A percentile compares a stretch with the other conserved stretches of the same genome.
Conservation (phyloP, 352 stramenopile species). For the Nannochloropsis limnetica region DNA sequence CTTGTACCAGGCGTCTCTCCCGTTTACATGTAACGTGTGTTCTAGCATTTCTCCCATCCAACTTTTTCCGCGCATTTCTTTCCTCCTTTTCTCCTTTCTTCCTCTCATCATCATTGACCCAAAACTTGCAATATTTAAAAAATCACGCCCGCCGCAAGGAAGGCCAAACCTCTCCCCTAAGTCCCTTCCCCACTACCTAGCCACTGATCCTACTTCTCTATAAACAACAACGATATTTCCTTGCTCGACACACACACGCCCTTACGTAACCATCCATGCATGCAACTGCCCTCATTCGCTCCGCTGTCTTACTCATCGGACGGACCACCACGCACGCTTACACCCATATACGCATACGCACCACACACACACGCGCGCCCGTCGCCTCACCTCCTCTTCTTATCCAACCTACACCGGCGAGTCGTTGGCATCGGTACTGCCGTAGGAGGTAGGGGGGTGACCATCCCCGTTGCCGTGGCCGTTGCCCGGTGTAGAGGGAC, state of each 20-base stretch:
- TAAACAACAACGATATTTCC: background rate
- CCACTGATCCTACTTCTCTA: background rate
- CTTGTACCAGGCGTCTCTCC: background rate
- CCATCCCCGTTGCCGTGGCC: background rate
- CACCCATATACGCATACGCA: background rate
- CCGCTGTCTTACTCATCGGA: background rate
- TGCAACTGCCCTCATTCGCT: background rate
- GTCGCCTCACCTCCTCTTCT: background rate
- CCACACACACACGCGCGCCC: background rate
- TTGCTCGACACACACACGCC: background rate
- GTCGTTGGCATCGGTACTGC: background rate
- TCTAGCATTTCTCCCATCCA: background rate
- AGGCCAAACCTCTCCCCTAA: background rate
- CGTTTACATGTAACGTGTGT: background rate
- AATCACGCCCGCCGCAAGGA: background rate
- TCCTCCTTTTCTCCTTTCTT: background rate
- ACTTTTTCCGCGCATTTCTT: background rate
- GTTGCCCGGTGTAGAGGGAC: background rate
- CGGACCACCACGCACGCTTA: background rate
- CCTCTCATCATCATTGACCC: background rate
- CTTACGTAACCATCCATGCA: background rate
- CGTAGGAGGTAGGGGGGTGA: background rate
- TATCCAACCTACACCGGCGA: conserved; percentile 21
- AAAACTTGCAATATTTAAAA: background rate
- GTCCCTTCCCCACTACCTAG: background rate